Evolutionary conservation across 257 asterid species (phyloP).

Genomic region (Solanum boliviense): DNA sequence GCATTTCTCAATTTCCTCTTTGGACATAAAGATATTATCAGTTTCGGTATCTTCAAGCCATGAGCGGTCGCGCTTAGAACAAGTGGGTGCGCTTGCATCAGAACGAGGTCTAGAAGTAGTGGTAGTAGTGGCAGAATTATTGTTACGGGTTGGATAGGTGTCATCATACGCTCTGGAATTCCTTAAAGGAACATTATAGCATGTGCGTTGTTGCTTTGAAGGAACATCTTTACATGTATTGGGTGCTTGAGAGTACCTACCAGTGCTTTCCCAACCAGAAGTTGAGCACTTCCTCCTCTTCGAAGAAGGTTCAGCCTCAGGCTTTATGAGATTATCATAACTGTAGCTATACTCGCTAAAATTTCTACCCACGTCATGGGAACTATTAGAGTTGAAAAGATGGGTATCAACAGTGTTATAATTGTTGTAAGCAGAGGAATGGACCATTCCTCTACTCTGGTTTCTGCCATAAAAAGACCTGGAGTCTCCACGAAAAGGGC

Average conservation of each 20-base stretch:
- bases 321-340: constrained; percentile 17
- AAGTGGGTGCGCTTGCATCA: constrained; percentile 20
- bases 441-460: constrained; percentile 15
- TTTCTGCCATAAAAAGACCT: constrained; percentile 37
- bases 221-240: constrained; percentile 2
- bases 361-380: constrained; percentile 18
- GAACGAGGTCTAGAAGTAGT: background rate
- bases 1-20: constrained; percentile 80
- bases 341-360: constrained; percentile 21
- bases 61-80: constrained; percentile 59
- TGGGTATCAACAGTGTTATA: constrained; percentile 17
- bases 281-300: constrained; percentile 65
- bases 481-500: constrained; percentile 31
- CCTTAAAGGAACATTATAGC: constrained; percentile 13
- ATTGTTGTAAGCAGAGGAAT: constrained; percentile 15
- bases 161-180: constrained; percentile 13
- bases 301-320: constrained; percentile 37
- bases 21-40: constrained; percentile 54
- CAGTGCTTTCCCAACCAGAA: constrained; percentile 32
- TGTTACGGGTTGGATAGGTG: constrained; percentile 8
- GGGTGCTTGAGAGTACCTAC: constrained; percentile 37
- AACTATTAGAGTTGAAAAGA: constrained; percentile 7
- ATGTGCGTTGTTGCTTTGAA: background rate
- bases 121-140: constrained; percentile 10
- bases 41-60: constrained; percentile 49